A percentile compares a stretch with the other conserved stretches of the same genome.
Evolutionary conservation across 768 basidiomycete species (phyloP).

Genomic region (Dentipellis sp.): DNA sequence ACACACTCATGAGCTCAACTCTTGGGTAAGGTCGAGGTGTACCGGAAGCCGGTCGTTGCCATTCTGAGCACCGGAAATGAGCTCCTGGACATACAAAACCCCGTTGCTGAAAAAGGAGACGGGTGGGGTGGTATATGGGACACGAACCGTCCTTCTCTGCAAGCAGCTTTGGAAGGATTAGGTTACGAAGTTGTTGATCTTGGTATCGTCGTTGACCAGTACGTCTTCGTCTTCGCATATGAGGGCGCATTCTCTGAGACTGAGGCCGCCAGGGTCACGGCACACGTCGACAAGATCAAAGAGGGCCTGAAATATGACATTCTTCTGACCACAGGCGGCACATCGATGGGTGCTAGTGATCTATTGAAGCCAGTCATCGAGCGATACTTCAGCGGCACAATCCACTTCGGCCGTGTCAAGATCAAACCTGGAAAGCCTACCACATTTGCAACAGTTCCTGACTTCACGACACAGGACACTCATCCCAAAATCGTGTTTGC

Average conservation of each 20-base stretch:
- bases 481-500: slow-evolving; percentile 63
- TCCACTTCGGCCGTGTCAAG: slow-evolving; percentile 81
- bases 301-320: slow-evolving; percentile 62
- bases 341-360: slow-evolving; percentile 86
- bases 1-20: not conserved
- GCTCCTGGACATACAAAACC: slow-evolving; percentile 49
- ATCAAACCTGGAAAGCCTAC: slow-evolving; percentile 78
- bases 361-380: slow-evolving; percentile 86
- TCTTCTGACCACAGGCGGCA: slow-evolving; percentile 80
- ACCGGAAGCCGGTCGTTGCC: slow-evolving; percentile 67
- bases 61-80: slow-evolving; percentile 86
- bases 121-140: slow-evolving; percentile 75
- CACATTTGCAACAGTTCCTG: slow-evolving; percentile 74
- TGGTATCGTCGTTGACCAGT: slow-evolving; percentile 74
- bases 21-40: slow-evolving; percentile 51
- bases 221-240: slow-evolving; percentile 12
- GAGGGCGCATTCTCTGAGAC: not conserved
- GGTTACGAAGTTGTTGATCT: slow-evolving; percentile 75
- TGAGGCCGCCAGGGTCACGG: slow-evolving; percentile 32
- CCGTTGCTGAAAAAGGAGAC: slow-evolving; percentile 22
- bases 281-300: slow-evolving; percentile 49
- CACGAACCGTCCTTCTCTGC: slow-evolving; percentile 77
- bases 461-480: slow-evolving; percentile 20
- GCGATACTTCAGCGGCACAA: slow-evolving; percentile 58
- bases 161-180: slow-evolving; percentile 57